Percentiles rank a stretch among this genome's conserved stretches.
Evolutionary conservation across 768 basidiomycete species (phyloP).

Genomic region (Termitomyces eurrhizus): DNA sequence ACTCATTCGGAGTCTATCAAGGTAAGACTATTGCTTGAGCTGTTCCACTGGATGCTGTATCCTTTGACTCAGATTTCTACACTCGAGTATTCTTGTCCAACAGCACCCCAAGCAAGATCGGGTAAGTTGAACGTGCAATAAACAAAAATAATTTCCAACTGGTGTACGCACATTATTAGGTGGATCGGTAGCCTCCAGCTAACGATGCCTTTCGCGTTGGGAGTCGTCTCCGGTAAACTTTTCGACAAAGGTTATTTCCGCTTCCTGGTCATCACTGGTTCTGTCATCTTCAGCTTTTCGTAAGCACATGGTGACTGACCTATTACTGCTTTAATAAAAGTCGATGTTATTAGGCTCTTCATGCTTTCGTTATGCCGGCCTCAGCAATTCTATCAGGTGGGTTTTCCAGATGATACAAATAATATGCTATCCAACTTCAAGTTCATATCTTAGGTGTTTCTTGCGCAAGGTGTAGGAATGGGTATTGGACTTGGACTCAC

Average conservation of each 20-base stretch:
- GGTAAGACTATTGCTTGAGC: not conserved
- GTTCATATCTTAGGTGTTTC: constrained; percentile 13
- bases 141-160: not conserved
- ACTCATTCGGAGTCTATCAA: constrained; percentile 16
- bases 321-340: not conserved
- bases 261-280: constrained; percentile 12
- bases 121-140: not conserved
- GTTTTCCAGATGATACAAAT: not conserved
- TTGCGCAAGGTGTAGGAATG: constrained; percentile 22
- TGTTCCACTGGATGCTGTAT: not conserved
- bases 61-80: constrained; percentile 9
- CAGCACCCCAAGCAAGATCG: constrained; percentile 9
- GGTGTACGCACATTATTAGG: constrained; percentile 1
- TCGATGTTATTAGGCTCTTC: constrained; percentile 20
- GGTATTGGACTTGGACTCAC: constrained; percentile 36
- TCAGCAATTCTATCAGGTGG: constrained; percentile 29
- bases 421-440: not conserved
- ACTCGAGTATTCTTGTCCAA: constrained; percentile 9
- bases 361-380: constrained; percentile 34
- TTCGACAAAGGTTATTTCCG: constrained; percentile 18
- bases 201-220: constrained; percentile 18
- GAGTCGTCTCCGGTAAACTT: constrained; percentile 17
- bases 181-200: constrained; percentile 23
- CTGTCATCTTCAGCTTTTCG: constrained; percentile 17
- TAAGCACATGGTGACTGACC: not conserved